Evolutionary conservation across 257 asterid species (phyloP).

Genomic region (Verbascum thapsus): DNA sequence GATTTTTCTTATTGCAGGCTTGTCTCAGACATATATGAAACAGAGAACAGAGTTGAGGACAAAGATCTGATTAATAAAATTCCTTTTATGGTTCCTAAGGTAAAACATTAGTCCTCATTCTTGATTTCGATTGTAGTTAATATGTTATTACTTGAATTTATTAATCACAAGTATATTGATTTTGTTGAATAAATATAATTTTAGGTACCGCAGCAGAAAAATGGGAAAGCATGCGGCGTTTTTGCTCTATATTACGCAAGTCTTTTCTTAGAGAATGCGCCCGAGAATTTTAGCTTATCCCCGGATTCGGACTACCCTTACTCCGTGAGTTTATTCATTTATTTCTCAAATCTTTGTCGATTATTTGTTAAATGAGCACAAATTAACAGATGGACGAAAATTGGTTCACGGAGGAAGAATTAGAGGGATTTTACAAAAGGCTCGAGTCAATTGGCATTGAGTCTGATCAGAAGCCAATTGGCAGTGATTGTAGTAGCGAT

Average conservation of each 20-base stretch:
- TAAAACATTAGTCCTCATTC: constrained; percentile 10
- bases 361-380: too few species aligned
- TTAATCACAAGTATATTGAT: background rate
- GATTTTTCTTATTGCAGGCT: constrained; percentile 37
- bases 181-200: constrained; percentile 11
- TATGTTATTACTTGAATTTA: background rate
- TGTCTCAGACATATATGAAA: constrained; percentile 40
- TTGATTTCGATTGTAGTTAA: background rate
- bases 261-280: constrained; percentile 54
- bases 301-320: constrained; percentile 62
- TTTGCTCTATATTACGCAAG: constrained; percentile 42
- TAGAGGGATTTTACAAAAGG: constrained; percentile 37
- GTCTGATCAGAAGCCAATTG: background rate
- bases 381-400: too few species aligned
- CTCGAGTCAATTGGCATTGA: constrained; percentile 26
- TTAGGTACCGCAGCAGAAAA: constrained; percentile 66
- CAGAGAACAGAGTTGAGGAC: constrained; percentile 36
- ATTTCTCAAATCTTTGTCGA: background rate
- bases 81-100: constrained; percentile 58
- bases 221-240: constrained; percentile 55
- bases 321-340: constrained; percentile 53
- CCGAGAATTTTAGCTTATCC: constrained; percentile 46
- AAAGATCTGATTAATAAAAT: constrained; percentile 36
- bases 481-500: too few species aligned
- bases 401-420: constrained; percentile 47